Conservation (phyloP, 2,329 filamentous ascomycete species). For the Aureobasidium uvarum region DNA sequence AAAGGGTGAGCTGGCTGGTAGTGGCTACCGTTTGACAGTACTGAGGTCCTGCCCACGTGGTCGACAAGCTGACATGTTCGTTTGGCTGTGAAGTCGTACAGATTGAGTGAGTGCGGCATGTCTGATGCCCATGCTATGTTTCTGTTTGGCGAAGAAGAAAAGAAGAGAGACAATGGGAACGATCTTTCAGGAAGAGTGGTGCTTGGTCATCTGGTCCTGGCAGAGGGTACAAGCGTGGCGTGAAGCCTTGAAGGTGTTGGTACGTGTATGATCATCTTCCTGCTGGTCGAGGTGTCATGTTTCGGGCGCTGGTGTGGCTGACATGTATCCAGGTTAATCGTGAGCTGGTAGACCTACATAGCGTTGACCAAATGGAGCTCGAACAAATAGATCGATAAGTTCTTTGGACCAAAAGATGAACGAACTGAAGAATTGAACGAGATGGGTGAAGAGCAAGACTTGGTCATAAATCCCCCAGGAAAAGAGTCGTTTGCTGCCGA, state of each 20-base stretch:
- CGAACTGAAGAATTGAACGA: neutral
- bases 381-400: neutral
- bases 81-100: neutral
- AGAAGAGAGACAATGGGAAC: neutral
- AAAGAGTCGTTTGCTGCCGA: neutral
- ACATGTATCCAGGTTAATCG: neutral
- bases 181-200: neutral
- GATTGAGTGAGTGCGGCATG: neutral
- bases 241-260: neutral
- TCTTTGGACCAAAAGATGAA: neutral
- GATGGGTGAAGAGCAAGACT: neutral
- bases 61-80: neutral
- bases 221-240: neutral
- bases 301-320: neutral
- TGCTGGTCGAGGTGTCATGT: neutral
- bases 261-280: neutral
- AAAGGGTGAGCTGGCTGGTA: neutral
- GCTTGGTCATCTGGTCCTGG: neutral
- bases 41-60: neutral
- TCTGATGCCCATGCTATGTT: neutral
- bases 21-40: neutral
- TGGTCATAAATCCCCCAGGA: neutral
- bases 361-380: neutral
- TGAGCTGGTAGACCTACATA: neutral
- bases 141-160: neutral